Evolutionary conservation across 73 alveolate species (phyloP).

Genomic region (Paramecium tetraurelia): DNA sequence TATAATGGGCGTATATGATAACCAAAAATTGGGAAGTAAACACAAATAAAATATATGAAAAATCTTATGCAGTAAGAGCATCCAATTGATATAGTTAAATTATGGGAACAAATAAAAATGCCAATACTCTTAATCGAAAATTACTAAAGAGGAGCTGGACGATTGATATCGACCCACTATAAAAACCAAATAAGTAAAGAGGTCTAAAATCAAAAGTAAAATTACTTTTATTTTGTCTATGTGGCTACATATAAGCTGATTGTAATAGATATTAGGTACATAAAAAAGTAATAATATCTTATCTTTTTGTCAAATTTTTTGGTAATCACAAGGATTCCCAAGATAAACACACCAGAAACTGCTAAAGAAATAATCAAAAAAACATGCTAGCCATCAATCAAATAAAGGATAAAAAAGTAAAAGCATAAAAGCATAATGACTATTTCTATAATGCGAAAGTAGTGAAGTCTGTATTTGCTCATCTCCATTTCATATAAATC

Average conservation of each 20-base stretch:
- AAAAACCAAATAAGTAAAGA: background rate
- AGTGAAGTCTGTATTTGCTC: background rate
- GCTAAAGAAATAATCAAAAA: background rate
- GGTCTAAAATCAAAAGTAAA: background rate
- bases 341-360: background rate
- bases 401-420: background rate
- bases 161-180: background rate
- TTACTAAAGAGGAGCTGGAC: background rate
- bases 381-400: background rate
- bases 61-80: background rate
- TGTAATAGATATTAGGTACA: background rate
- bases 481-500: background rate
- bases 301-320: background rate
- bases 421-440: background rate
- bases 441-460: background rate
- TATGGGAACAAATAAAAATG: background rate
- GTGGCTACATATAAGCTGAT: background rate
- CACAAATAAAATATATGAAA: background rate
- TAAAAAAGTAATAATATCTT: background rate
- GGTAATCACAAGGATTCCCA: background rate
- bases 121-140: background rate
- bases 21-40: background rate
- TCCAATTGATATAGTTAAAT: background rate
- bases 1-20: background rate
- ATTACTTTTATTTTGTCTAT: background rate